Evolutionary conservation across 2,329 filamentous ascomycete genomes (phyloP).

Genomic region (Xylaria sp.): DNA sequence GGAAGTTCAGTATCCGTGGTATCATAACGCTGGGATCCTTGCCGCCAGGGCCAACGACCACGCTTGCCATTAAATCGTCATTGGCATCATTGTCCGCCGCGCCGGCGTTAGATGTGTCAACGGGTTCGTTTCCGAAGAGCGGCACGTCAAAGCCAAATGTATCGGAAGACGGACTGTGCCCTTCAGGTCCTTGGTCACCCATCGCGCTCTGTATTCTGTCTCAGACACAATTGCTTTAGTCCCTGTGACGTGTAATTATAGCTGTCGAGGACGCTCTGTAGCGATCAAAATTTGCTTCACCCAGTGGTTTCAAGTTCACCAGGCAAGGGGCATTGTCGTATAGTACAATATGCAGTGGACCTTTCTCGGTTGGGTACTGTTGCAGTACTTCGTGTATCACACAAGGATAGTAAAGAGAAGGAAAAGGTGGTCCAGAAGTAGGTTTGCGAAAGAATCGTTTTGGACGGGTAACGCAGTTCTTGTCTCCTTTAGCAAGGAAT

Average conservation of each 20-base stretch:
- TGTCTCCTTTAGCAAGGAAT: conserved; percentile 29
- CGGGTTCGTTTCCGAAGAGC: too few species aligned
- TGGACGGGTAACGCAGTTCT: conserved; percentile 15
- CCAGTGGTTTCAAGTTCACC: conserved; percentile 7
- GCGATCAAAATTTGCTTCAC: conserved; percentile 1
- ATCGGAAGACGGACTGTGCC: too few species aligned
- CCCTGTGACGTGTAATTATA: neutral
- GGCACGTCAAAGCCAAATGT: too few species aligned
- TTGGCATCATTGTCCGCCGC: neutral
- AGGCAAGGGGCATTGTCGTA: conserved; percentile 14
- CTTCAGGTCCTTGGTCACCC: neutral
- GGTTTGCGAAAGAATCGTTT: conserved; percentile 6
- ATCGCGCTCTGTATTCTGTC: neutral
- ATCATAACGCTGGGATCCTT: conserved; percentile 41
- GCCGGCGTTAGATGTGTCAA: too few species aligned
- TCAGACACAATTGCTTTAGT: neutral
- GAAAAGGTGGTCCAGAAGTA: conserved; percentile 4
- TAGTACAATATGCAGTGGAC: conserved; percentile 4
- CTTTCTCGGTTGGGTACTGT: conserved; percentile 6
- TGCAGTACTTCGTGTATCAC: neutral
- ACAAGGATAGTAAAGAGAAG: conserved; percentile 15
- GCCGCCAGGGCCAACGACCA: conserved; percentile 29
- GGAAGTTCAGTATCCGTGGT: conserved; percentile 46
- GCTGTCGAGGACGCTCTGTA: neutral
- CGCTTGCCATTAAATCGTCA: neutral